Evolutionary conservation across 345 rosid species (phyloP), one percentile per base, ranked within the genome.

Genomic region (Crucihimalaya himalaica): DNA sequence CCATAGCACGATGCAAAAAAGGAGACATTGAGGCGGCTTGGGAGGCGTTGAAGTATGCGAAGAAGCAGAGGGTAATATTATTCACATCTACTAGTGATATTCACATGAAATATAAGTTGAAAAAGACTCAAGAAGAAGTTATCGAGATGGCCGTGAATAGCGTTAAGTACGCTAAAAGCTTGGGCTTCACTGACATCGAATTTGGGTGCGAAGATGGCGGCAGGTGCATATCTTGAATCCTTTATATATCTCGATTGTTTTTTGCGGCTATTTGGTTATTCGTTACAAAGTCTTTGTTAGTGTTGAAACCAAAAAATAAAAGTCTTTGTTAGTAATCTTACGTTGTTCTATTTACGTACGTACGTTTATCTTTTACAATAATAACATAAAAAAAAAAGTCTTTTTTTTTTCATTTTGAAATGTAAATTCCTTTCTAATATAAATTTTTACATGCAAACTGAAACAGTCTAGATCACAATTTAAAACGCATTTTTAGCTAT

Each of bases 131-230:
- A 71, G 82, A 82, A 39, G 89, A 94, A 81, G 93, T 91, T 11
- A 40, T 89, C 56, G 86, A 89, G 72, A 85, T 88, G 68, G 96
- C 95, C 1, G 65, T 83, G 63, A 85, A 76, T 40, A 83, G 85
- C 88, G 88, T 94, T 39, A 71, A 54, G 18, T 85, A 72, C 28
- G 95, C 96, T 6, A 76, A 87, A 73, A 86, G 88, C 71, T 81
- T 94, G 82, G 98, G 96, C 6, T 94, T 96, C 78, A 69, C 80
- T 2, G 97, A 94, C 63, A 83, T 94, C 20, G 85, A 88, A 80
- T 81, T 94, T 70, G 91, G 96, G 68, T 90, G 96, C 4, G 96
- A 91, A 74, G 98, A 94, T 71, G 98, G 95, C 19, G 93, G 95
- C 81, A 94, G 98, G 83, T 94, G 68, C 8, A 21, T 61, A 19